Percentiles rank a stretch among this genome's conserved stretches.
These are phyloP conservation scores for Saccharomycopsis sp. DNA, from an alignment of 805 yeast species.

Conservation along the genomic window DNA sequence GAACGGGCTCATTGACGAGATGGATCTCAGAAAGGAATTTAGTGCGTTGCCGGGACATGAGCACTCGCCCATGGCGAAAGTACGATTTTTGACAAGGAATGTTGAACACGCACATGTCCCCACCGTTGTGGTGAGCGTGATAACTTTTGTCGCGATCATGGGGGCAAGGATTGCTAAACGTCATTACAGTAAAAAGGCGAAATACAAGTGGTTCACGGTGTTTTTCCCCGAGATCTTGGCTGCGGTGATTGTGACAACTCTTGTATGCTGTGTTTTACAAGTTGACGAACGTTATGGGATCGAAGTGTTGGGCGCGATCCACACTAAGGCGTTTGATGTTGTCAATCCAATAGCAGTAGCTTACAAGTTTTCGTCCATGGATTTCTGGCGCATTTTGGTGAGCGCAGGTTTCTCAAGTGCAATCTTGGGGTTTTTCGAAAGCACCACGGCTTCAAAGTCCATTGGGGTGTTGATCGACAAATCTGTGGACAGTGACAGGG, in stretches of 20 bases:
- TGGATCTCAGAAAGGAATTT: conserved; percentile 51
- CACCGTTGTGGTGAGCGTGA: conserved; percentile 53
- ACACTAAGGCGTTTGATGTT: conserved; percentile 40
- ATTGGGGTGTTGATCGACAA: conserved; percentile 64
- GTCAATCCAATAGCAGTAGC: conserved; percentile 48
- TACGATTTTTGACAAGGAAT: conserved; percentile 46
- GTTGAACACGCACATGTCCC: conserved; percentile 36
- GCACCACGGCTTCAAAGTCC: conserved; percentile 86
- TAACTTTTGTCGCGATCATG: conserved; percentile 40
- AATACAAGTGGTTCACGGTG: conserved; percentile 29
- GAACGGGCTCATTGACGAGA: conserved; percentile 61
- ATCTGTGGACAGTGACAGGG: conserved; percentile 79
- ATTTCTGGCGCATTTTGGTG: conserved; percentile 45
- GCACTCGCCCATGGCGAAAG: conserved; percentile 66
- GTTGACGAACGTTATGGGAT: conserved; percentile 49
- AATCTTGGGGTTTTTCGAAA: conserved; percentile 82
- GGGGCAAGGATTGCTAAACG: conserved; percentile 35
- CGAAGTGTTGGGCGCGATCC: conserved; percentile 60
- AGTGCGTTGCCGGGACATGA: conserved; percentile 41
- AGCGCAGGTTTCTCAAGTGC: conserved; percentile 73
- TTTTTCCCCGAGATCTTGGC: conserved; percentile 81
- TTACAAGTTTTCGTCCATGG: conserved; percentile 22
- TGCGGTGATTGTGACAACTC: conserved; percentile 55
- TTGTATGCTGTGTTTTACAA: conserved; percentile 38
- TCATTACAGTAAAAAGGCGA: conserved; percentile 25